Base-by-base conservation (phyloP, 2,329 filamentous ascomycete species). In the Pseudocercospora fijiensis region DNA sequence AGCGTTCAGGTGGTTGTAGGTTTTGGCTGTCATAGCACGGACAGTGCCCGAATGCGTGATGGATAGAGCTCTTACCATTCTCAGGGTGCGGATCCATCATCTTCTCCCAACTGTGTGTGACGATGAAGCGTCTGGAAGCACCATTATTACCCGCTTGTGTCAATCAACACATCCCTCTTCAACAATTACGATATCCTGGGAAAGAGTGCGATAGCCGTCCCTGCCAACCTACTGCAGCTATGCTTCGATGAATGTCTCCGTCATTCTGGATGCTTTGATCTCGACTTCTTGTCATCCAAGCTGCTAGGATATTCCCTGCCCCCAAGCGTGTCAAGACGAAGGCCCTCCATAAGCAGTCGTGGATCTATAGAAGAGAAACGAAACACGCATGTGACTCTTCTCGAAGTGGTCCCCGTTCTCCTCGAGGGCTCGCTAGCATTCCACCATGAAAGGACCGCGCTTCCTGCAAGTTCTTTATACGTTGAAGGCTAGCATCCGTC, bases 51-150 rank as follows among this genome's bases (percentile, higher is more conserved):
- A 37, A 16, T 37, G 33, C 33, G 13, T 11, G 3, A 11, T 33
- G 30, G 30, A 33, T 13, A 33, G 30, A 33, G 10, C 30, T 33
- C 30, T 1, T 71, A 71, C 55, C n/a, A n/a, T n/a, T n/a, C n/a
- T n/a, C n/a, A n/a, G n/a, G n/a, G 28, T 71, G 7, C 67, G 74
- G 24, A 67, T n/a, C n/a, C n/a, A n/a, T n/a, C n/a, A n/a, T n/a
- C n/a, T n/a, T n/a, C n/a, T n/a, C n/a, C n/a, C n/a, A n/a, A n/a
- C n/a, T n/a, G n/a, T n/a, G n/a, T n/a, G n/a, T n/a, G n/a, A n/a
- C n/a, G n/a, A n/a, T n/a, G n/a, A n/a, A n/a, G n/a, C n/a, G n/a
- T n/a, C n/a, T n/a, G n/a, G n/a, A n/a, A n/a, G n/a, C n/a, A n/a
- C n/a, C n/a, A n/a, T n/a, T n/a, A n/a, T n/a, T n/a, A n/a, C n/a